Evolutionary conservation across 2,329 filamentous ascomycete genomes (phyloP), one percentile per base, ranked within the genome.

Genomic region (Botrytis aclada): DNA sequence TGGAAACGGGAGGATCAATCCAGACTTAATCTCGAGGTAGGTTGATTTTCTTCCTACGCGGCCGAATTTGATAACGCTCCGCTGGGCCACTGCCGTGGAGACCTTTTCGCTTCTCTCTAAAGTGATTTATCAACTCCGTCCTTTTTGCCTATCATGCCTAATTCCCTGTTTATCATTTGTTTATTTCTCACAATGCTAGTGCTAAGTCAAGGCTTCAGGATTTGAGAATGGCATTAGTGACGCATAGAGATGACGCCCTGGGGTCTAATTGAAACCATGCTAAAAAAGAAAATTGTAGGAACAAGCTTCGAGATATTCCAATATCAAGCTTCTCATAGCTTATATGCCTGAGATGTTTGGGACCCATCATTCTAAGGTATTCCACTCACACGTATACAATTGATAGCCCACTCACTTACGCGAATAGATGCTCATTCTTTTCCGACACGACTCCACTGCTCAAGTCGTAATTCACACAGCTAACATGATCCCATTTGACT

Each of bases 401-500:
- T 32, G 16, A 39, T 32, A 6, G 5, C n/a, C 12, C n/a, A 9
- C 3, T 56, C 16, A 51, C 75, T 71, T 74, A 72, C 4, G 8
- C 70, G 54, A 43, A 29, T 96, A 97, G 82, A 96, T 97, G 92
- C 88, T 97, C 81, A 84, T 97, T n/a, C 82, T 97, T 6, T 85
- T 97, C 74, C 88, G 92, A 8, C 90, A 92, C 80, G 93, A 97
- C 79, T 89, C 92, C 75, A 88, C 86, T 0, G 92, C 91, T 0
- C 92, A 97, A 82, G 84, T 97, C 9, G 83, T 97, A 72, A 94
- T 97, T 43, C 93, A 97, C 77, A 97, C 94, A 0, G 93, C 94
- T 29, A 97, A 97, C 77, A 94, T 97, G 91, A 95, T 97, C n/a
- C 80, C 86, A 6, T 89, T 90, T 72, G 94, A 97, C 81, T 97